These are phyloP conservation scores for Entrophospora sp. DNA, from an alignment of 192 early-diverging fungal genomes.

Conservation along the genomic window DNA sequence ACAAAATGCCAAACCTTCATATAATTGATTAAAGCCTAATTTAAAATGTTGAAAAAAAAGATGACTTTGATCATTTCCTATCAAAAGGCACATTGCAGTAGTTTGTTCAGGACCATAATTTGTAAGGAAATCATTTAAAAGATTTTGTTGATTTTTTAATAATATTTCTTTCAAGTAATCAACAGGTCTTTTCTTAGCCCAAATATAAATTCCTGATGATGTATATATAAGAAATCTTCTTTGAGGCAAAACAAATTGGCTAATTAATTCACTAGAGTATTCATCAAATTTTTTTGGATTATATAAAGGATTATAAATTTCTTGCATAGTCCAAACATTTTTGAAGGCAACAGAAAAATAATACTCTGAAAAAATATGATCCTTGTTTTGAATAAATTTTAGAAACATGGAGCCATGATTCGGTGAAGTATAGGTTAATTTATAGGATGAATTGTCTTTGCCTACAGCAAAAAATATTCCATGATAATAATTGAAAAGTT, in stretches of 20 bases:
- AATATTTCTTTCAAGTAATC: constrained; percentile 1
- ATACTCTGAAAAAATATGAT: background rate
- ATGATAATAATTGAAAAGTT: constrained; percentile 4
- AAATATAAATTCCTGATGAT: background rate
- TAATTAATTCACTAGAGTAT: constrained; percentile 17
- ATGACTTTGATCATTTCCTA: background rate
- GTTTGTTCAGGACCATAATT: constrained; percentile 14
- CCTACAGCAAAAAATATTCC: constrained; percentile 16
- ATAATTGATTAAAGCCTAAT: background rate
- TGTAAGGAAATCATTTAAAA: too few species aligned
- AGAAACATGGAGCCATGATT: constrained; percentile 12
- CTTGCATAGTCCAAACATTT: constrained; percentile 8
- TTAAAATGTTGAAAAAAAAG: background rate
- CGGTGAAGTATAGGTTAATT: background rate
- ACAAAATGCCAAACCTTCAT: constrained; percentile 11
- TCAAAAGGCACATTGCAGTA: constrained; percentile 3
- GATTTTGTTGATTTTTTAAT: background rate
- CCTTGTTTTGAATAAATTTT: background rate
- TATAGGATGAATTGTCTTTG: background rate
- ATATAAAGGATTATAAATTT: background rate
- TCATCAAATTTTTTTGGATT: constrained; percentile 9
- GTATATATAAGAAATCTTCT: constrained; percentile 16
- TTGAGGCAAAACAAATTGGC: constrained; percentile 2
- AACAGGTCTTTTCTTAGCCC: background rate
- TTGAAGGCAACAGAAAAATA: background rate